phyloP scores from a whole-genome alignment of 768 basidiomycete genomes.

The Leccinum subtestaceum region DNA sequence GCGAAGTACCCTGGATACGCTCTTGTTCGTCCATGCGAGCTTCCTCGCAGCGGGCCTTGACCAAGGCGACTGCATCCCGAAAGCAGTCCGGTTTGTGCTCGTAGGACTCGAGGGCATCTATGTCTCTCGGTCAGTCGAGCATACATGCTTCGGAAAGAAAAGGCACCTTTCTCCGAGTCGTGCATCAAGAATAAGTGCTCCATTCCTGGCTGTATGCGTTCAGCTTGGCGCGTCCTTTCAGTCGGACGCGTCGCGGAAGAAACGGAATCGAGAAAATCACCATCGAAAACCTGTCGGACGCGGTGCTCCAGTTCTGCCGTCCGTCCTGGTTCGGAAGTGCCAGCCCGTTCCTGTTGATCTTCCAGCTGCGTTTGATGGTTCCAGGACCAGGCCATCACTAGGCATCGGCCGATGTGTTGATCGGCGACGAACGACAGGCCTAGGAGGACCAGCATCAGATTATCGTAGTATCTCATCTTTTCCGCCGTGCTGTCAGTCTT shows the following conservation, averaged over 20 bases:
- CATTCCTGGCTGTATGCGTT: conserved; percentile 16
- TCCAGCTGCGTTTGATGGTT: neutral
- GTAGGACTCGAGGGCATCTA: conserved; percentile 44
- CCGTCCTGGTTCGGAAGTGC: neutral
- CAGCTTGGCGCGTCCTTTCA: neutral
- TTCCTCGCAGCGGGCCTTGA: conserved; percentile 51
- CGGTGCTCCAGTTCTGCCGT: neutral
- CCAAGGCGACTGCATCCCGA: conserved; percentile 45
- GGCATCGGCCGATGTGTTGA: neutral
- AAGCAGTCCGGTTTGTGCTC: conserved; percentile 61
- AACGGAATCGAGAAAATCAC: neutral
- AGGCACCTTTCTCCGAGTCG: conserved; percentile 5
- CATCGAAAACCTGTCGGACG: neutral
- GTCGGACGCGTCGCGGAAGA: neutral
- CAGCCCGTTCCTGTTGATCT: neutral
- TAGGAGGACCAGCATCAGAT: neutral
- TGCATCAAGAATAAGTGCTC: conserved; percentile 13
- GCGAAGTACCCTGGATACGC: conserved; percentile 52
- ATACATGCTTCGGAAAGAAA: neutral
- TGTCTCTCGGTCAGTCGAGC: neutral
- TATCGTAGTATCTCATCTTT: neutral
- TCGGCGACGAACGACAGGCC: neutral
- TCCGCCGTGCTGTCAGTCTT: neutral
- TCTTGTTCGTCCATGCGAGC: conserved; percentile 59
- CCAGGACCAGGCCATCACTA: neutral